phyloP scores from a whole-genome alignment of 2,329 filamentous ascomycete species.

The Talaromyces islandicus region DNA sequence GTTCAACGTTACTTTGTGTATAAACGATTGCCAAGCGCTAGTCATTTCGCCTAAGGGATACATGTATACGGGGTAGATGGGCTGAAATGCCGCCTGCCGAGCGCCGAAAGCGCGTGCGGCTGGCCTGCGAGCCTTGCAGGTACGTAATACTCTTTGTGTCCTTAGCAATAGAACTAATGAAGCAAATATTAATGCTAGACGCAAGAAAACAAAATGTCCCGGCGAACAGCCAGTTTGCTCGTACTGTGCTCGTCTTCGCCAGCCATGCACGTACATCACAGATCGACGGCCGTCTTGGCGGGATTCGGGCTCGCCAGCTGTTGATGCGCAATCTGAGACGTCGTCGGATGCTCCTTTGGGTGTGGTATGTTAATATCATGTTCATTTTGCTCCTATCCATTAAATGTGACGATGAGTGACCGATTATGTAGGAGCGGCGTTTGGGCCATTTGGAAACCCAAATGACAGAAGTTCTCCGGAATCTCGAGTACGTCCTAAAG shows the following conservation, averaged over 20 bases:
- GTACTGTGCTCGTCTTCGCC: slow-evolving; percentile 44
- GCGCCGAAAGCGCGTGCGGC: slow-evolving; percentile 31
- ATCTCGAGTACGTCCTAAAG: slow-evolving; percentile 24
- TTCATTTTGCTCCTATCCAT: background rate
- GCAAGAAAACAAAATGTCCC: slow-evolving; percentile 49
- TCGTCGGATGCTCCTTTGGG: slow-evolving; percentile 3
- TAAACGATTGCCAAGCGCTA: background rate
- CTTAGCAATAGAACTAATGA: background rate
- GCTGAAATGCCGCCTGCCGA: slow-evolving; percentile 6
- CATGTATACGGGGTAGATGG: background rate
- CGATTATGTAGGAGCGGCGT: slow-evolving; percentile 22
- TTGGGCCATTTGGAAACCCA: slow-evolving; percentile 28
- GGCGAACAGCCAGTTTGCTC: slow-evolving; percentile 47
- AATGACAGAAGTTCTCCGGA: slow-evolving; percentile 29
- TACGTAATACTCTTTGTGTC: slow-evolving; percentile 9
- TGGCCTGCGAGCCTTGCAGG: slow-evolving; percentile 40
- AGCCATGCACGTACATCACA: slow-evolving; percentile 41
- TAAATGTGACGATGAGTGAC: background rate
- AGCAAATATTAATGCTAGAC: slow-evolving; percentile 26
- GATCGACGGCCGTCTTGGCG: slow-evolving; percentile 9
- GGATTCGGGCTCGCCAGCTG: slow-evolving; percentile 1
- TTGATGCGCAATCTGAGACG: slow-evolving; percentile 8
- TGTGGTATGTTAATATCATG: background rate
- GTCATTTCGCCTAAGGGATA: background rate
- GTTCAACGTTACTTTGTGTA: background rate